These are phyloP conservation scores for Pythium graminicola DNA, from an alignment of 352 stramenopile genomes.

Conservation along the genomic window DNA sequence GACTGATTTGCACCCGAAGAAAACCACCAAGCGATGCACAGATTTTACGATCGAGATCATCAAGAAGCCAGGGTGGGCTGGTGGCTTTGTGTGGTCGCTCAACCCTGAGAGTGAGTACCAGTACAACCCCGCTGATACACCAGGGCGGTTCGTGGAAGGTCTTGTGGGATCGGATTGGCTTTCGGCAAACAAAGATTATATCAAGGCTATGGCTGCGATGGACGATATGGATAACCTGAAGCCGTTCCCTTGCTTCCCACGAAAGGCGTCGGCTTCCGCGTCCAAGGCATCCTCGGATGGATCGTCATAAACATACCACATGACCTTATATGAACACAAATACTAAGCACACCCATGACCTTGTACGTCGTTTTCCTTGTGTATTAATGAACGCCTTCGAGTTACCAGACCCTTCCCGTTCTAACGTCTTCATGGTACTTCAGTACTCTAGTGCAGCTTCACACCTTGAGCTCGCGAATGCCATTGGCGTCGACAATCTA, in stretches of 20 bases:
- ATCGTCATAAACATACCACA: no score
- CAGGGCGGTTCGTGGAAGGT: slow-evolving; percentile 40
- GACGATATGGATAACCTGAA: slow-evolving; percentile 41
- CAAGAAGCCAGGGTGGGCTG: slow-evolving; percentile 35
- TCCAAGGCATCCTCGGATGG: no score
- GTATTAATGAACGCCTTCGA: not conserved
- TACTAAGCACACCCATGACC: no score
- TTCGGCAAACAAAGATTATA: slow-evolving; percentile 36
- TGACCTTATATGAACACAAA: no score
- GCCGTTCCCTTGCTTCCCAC: slow-evolving; percentile 56
- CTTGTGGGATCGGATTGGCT: slow-evolving; percentile 53
- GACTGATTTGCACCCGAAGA: slow-evolving; percentile 40
- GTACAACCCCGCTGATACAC: slow-evolving; percentile 42
- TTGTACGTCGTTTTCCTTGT: not conserved
- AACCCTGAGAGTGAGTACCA: slow-evolving; percentile 67
- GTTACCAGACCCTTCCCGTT: not conserved
- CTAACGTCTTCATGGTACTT: not conserved
- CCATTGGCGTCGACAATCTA: slow-evolving; percentile 64
- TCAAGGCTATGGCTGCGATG: slow-evolving; percentile 39
- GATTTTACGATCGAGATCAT: slow-evolving; percentile 62
- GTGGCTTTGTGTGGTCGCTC: slow-evolving; percentile 68
- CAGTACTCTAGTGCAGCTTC: slow-evolving; percentile 12
- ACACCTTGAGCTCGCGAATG: slow-evolving; percentile 58
- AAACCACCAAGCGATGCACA: slow-evolving; percentile 52
- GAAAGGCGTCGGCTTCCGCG: no score